A percentile compares a stretch with the other conserved stretches of the same genome.
These are phyloP conservation scores for Eucalyptus tenuipes DNA, from an alignment of 345 rosid genomes.

Conservation along the genomic window DNA sequence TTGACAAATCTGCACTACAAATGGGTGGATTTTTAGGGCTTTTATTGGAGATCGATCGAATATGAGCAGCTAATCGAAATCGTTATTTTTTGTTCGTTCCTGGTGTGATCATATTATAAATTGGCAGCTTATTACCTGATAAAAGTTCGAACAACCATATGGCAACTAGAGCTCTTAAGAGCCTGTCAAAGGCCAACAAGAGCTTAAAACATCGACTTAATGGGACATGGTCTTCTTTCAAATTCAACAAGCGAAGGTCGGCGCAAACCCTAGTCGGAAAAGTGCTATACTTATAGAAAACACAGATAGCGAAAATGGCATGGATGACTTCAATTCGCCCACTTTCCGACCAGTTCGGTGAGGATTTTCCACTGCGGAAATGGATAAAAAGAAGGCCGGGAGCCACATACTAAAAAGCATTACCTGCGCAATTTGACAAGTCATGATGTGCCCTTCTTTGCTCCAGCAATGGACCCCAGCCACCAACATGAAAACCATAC, in stretches of 20 bases:
- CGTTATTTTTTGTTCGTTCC: background rate
- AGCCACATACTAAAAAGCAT: background rate
- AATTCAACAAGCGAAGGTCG: background rate
- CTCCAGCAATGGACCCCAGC: constrained; percentile 61
- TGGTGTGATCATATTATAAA: background rate
- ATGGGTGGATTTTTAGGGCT: background rate
- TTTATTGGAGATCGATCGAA: background rate
- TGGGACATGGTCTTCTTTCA: background rate
- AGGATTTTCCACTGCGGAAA: background rate
- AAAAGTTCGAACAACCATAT: background rate
- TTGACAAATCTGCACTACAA: background rate
- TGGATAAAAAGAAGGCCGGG: background rate
- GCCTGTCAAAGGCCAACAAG: background rate
- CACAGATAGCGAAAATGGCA: background rate
- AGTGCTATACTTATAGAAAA: background rate
- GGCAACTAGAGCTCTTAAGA: background rate
- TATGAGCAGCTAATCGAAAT: background rate
- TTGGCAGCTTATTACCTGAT: background rate
- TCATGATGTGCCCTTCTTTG: constrained; percentile 85
- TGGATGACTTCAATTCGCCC: background rate
- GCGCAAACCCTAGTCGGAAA: background rate
- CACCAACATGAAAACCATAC: constrained; percentile 14
- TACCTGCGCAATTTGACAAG: constrained; percentile 90
- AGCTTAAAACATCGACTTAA: background rate
- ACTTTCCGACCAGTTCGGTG: background rate